Percentiles rank a stretch among this genome's conserved stretches.
Conservation (phyloP, 2,329 filamentous ascomycete genomes). For the Pseudogymnoascus sp. region DNA sequence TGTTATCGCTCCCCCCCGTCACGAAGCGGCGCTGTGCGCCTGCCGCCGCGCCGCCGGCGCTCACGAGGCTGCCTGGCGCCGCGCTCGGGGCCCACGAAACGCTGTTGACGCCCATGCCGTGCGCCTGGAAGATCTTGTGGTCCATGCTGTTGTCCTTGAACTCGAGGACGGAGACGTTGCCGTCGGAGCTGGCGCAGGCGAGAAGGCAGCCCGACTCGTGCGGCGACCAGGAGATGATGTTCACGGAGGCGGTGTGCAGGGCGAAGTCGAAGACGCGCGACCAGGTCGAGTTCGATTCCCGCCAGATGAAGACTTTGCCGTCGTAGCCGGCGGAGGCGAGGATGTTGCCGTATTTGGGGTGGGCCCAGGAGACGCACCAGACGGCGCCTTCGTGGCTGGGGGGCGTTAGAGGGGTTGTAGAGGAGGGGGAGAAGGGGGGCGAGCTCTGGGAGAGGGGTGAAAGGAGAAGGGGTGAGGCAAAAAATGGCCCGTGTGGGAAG, state of each 20-base stretch:
- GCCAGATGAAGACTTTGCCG: slow-evolving; percentile 97
- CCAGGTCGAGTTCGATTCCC: slow-evolving; percentile 67
- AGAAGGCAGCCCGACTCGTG: slow-evolving; percentile 92
- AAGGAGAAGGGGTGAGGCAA: neutral
- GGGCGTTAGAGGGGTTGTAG: slow-evolving; percentile 15
- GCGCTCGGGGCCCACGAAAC: slow-evolving; percentile 91
- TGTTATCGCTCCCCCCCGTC: slow-evolving; percentile 88
- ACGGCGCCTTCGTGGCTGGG: slow-evolving; percentile 88
- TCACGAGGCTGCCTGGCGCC: slow-evolving; percentile 74
- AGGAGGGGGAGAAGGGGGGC: neutral
- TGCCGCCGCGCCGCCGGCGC: slow-evolving; percentile 52
- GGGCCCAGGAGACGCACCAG: slow-evolving; percentile 96
- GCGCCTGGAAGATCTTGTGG: slow-evolving; percentile 81
- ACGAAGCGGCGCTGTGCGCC: slow-evolving; percentile 73
- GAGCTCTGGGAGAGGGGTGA: neutral
- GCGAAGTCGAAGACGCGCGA: slow-evolving; percentile 88
- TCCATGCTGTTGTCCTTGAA: slow-evolving; percentile 95
- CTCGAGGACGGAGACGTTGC: slow-evolving; percentile 86
- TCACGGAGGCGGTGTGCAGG: slow-evolving; percentile 90
- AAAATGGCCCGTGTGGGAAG: neutral
- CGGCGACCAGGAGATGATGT: slow-evolving; percentile 95
- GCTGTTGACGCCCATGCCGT: slow-evolving; percentile 89
- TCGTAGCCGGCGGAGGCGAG: slow-evolving; percentile 93
- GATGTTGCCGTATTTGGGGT: slow-evolving; percentile 97
- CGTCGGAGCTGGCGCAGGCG: slow-evolving; percentile 89